These are phyloP conservation scores for Pneumocystis jirovecii DNA, from an alignment of 1,139 yeast genomes.

Conservation along the genomic window DNA sequence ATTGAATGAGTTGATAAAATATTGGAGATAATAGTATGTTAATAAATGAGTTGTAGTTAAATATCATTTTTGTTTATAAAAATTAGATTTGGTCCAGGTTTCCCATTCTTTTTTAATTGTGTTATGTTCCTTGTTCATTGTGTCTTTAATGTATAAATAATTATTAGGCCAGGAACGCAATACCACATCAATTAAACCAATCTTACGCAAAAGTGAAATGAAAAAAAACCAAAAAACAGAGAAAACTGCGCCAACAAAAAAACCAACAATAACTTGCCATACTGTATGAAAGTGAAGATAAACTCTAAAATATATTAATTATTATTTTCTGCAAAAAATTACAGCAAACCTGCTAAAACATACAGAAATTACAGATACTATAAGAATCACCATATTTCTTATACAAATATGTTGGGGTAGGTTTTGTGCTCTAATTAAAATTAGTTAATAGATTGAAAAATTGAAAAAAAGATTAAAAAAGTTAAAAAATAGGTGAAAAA, in stretches of 20 bases:
- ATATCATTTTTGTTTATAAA: neutral
- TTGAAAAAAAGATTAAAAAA: too few relatives aligned
- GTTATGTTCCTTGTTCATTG: neutral
- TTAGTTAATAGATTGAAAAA: too few relatives aligned
- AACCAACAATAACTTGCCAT: constrained; percentile 63
- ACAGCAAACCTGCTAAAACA: neutral
- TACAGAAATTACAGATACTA: constrained; percentile 14
- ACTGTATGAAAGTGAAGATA: constrained; percentile 63
- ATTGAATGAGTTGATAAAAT: neutral
- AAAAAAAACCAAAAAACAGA: constrained; percentile 42
- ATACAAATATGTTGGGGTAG: neutral
- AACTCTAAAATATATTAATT: constrained; percentile 31
- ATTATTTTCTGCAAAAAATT: constrained; percentile 19
- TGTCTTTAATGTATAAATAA: neutral
- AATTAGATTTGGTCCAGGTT: neutral
- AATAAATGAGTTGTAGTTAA: neutral
- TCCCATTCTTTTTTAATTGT: neutral
- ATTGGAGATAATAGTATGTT: neutral
- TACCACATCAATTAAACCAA: neutral
- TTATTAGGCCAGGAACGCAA: neutral
- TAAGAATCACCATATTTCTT: neutral
- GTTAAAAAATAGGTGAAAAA: too few relatives aligned
- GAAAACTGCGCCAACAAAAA: constrained; percentile 41
- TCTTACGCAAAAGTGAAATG: constrained; percentile 27
- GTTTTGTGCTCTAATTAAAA: neutral